Evolutionary conservation across 2,329 filamentous ascomycete genomes (phyloP).

Genomic region (Aureobasidium sp.): DNA sequence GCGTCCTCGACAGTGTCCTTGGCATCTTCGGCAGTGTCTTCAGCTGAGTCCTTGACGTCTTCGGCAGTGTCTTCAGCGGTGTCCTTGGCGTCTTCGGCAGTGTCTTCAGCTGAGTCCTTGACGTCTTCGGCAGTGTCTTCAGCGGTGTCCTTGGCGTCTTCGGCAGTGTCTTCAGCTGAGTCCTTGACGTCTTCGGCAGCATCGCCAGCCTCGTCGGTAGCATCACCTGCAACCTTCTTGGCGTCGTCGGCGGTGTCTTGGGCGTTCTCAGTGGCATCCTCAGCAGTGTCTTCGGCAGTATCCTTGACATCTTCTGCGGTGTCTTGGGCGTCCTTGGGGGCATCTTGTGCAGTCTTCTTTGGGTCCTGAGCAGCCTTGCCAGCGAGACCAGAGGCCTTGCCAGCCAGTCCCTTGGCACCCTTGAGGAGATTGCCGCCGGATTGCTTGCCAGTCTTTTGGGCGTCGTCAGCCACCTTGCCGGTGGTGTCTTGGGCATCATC

Average conservation of each 20-base stretch:
- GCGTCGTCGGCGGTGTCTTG: slow-evolving; percentile 27
- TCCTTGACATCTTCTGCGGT: slow-evolving; percentile 26
- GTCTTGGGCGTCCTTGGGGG: slow-evolving; percentile 24
- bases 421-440: slow-evolving; percentile 32
- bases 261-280: slow-evolving; percentile 25
- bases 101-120: slow-evolving; percentile 25
- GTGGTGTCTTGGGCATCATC: slow-evolving; percentile 21
- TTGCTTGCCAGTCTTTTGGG: slow-evolving; percentile 26
- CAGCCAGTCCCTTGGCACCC: slow-evolving; percentile 38
- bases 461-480: slow-evolving; percentile 25
- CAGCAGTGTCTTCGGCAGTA: slow-evolving; percentile 28
- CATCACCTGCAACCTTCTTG: slow-evolving; percentile 29
- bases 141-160: slow-evolving; percentile 24
- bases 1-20: slow-evolving; percentile 25
- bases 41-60: slow-evolving; percentile 19
- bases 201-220: slow-evolving; percentile 26
- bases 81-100: slow-evolving; percentile 14
- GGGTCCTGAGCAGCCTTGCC: slow-evolving; percentile 34
- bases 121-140: slow-evolving; percentile 22
- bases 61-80: slow-evolving; percentile 22
- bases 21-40: slow-evolving; percentile 25
- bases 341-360: slow-evolving; percentile 23
- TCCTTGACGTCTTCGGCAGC: slow-evolving; percentile 27
- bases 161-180: slow-evolving; percentile 21
- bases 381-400: slow-evolving; percentile 38